A percentile compares a stretch with the other conserved stretches of the same genome.
These are phyloP conservation scores for Botrytis cinerea DNA, from an alignment of 2,329 filamentous ascomycete species.

Conservation along the genomic window DNA sequence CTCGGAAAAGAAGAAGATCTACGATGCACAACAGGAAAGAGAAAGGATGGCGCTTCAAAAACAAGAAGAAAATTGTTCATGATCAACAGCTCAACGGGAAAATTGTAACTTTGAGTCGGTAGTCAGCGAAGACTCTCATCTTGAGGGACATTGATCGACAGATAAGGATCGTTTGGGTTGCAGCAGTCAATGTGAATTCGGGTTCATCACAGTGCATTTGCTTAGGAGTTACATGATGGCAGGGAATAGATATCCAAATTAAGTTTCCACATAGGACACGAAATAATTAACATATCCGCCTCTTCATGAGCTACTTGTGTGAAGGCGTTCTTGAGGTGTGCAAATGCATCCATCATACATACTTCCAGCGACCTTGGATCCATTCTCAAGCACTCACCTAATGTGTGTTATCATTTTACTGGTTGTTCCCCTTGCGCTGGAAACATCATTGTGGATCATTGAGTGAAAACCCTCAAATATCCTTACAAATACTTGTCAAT, in stretches of 20 bases:
- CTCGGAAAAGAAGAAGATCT: slow-evolving; percentile 49
- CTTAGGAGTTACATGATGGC: background rate
- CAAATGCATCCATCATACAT: slow-evolving; percentile 19
- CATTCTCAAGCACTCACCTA: background rate
- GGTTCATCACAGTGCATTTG: background rate
- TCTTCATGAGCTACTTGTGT: background rate
- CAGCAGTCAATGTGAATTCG: background rate
- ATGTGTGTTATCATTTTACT: slow-evolving; percentile 21
- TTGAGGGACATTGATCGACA: background rate
- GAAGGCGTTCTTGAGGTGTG: slow-evolving; percentile 15
- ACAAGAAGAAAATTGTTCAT: background rate
- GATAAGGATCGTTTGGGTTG: background rate
- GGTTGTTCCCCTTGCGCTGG: slow-evolving; percentile 12
- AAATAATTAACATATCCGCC: background rate
- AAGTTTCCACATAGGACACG: background rate
- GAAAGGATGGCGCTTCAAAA: slow-evolving; percentile 35
- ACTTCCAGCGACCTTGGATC: slow-evolving; percentile 13
- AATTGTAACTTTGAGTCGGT: background rate
- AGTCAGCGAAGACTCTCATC: background rate
- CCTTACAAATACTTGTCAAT: background rate
- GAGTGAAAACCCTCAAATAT: background rate
- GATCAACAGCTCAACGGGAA: background rate
- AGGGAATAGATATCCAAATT: slow-evolving; percentile 6
- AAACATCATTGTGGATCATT: slow-evolving; percentile 17
- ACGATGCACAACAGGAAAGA: slow-evolving; percentile 44